Evolutionary conservation across 1,284 basidiomycete genomes (phyloP).

Genomic region (Malassezia furfur): DNA sequence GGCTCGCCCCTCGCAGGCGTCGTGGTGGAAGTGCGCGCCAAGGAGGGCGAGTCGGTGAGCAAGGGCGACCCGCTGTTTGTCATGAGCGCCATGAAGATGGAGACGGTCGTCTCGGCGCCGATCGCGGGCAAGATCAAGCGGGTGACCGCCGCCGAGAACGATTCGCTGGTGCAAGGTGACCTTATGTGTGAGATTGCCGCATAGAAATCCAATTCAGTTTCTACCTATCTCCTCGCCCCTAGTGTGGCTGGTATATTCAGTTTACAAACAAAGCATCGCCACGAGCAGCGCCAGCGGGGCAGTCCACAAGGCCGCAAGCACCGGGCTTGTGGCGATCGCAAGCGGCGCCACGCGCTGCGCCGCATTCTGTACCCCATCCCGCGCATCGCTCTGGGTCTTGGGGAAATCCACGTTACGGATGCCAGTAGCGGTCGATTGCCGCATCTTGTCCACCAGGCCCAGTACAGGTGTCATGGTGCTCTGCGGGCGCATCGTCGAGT

Average conservation of each 20-base stretch:
- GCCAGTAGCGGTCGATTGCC: neutral
- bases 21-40: slow-evolving; percentile 90
- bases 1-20: slow-evolving; percentile 78
- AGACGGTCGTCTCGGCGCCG: slow-evolving; percentile 86
- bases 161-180: slow-evolving; percentile 79
- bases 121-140: slow-evolving; percentile 90
- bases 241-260: too few species aligned
- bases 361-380: too few species aligned
- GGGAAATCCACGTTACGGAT: neutral
- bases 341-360: neutral
- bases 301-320: too few species aligned
- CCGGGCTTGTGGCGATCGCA: too few species aligned
- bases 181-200: slow-evolving; percentile 64
- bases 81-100: slow-evolving; percentile 56
- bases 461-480: slow-evolving; percentile 10
- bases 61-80: slow-evolving; percentile 82
- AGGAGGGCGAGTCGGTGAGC: slow-evolving; percentile 93
- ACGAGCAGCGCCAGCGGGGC: neutral
- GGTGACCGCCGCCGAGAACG: slow-evolving; percentile 64
- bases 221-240: too few species aligned
- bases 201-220: neutral
- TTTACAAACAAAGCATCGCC: neutral
- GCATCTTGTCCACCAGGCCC: slow-evolving; percentile 4
- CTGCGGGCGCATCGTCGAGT: neutral
- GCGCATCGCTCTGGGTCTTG: neutral